phyloP scores from a whole-genome alignment of 768 basidiomycete genomes.

The Hygrophoropsis aurantiaca region DNA sequence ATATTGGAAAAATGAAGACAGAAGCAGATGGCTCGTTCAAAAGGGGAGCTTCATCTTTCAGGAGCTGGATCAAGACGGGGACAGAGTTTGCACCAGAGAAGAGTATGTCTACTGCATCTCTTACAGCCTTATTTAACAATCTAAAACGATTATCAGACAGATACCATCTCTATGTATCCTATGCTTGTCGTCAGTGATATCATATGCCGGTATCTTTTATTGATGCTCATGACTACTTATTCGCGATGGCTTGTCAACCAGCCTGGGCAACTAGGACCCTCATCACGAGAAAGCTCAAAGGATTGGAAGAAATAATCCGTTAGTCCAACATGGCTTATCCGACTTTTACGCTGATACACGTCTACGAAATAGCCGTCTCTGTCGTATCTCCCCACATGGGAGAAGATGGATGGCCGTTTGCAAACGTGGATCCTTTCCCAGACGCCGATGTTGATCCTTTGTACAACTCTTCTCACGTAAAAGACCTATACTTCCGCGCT shows the following conservation, averaged over 20 bases:
- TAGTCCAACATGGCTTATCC: slow-evolving; percentile 25
- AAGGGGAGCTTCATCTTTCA: slow-evolving; percentile 50
- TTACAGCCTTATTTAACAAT: neutral
- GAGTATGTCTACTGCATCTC: slow-evolving; percentile 43
- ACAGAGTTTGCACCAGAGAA: slow-evolving; percentile 72
- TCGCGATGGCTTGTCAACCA: slow-evolving; percentile 28
- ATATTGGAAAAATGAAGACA: slow-evolving; percentile 55
- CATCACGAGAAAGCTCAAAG: slow-evolving; percentile 89
- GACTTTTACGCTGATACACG: neutral
- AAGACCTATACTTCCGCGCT: slow-evolving; percentile 81
- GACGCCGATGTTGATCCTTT: slow-evolving; percentile 77
- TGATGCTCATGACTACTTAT: slow-evolving; percentile 6
- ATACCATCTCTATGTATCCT: slow-evolving; percentile 89
- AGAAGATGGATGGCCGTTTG: slow-evolving; percentile 84
- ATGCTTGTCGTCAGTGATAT: slow-evolving; percentile 76
- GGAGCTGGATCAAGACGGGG: slow-evolving; percentile 53
- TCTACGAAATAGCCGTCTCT: slow-evolving; percentile 56
- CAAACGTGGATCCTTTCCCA: slow-evolving; percentile 62
- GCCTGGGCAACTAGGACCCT: slow-evolving; percentile 94
- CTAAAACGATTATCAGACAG: slow-evolving; percentile 51
- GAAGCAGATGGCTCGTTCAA: slow-evolving; percentile 69
- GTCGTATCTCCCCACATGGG: slow-evolving; percentile 89
- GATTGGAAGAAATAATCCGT: slow-evolving; percentile 84
- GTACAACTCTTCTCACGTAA: slow-evolving; percentile 66
- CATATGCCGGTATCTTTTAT: neutral